Base-by-base conservation (phyloP, 129 eudicot genomes). In the Silybum marianum region DNA sequence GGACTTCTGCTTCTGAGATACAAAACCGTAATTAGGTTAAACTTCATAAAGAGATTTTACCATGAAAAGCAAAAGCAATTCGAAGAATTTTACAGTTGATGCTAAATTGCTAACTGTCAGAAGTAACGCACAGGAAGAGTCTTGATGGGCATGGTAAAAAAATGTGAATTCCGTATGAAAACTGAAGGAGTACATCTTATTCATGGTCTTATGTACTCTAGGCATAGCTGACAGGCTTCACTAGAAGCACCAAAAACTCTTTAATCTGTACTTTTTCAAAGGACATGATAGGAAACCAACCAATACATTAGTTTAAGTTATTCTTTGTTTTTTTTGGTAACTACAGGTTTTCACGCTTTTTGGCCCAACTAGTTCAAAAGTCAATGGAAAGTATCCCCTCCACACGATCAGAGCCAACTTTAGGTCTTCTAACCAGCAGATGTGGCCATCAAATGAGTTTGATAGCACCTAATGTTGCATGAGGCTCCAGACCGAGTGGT, bases 1-100 rank as follows among this genome's bases (percentile, higher is more conserved):
- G 98, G 63, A 94, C 97, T 78, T 90, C 96, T 58, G 92, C 93
- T 86, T 94, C 98, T 94, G 93, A 75, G 62, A 85, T 69, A 51
- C 23, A 78, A 77, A 81, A 54, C 25, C 46, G 48, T 26, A 80
- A 75, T 73, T 48, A 75, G 71, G 32, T 77, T 60, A 62, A 67
- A 77, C 73, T 7, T 65, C 46, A 10, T 48, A 68, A 24, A 72
- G 28, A 10, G 44, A 51, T 24, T 65, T 77, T 60, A 24, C n/a
- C 40, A 18, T 38, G 18, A 69, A 26, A 74, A 38, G 46, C 40
- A 13, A 60, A 11, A 21, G 9, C 32, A 7, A 42, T 28, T 36
- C 30, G 74, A 78, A 77, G 58, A 39, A 65, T 7, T 65, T 9
- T 23, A 3, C 66, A 58, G 66, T 58, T 58, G 23, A 58, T 58